These are phyloP conservation scores for Colletotrichum australisinense DNA, from an alignment of 2,329 filamentous ascomycete genomes.

Conservation along the genomic window DNA sequence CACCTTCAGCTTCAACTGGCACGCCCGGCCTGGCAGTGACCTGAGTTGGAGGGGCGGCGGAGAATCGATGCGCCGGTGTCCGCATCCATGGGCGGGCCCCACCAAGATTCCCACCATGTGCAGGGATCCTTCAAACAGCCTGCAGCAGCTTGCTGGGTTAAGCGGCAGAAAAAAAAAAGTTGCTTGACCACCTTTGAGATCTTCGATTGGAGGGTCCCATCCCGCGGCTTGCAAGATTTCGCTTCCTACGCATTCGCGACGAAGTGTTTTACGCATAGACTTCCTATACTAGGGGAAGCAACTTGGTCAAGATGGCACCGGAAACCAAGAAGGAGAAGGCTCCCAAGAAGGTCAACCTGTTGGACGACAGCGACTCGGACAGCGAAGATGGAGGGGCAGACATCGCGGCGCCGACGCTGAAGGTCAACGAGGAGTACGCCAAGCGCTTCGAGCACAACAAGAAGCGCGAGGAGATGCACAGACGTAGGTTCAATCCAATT, in stretches of 20 bases:
- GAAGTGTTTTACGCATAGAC: neutral
- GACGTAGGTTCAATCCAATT: constrained; percentile 58
- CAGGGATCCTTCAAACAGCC: constrained; percentile 14
- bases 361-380: constrained; percentile 67
- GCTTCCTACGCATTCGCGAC: neutral
- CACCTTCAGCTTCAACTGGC: constrained; percentile 4
- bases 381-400: constrained; percentile 54
- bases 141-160: constrained; percentile 5
- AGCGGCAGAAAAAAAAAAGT: constrained; percentile 37
- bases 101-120: constrained; percentile 33
- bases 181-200: constrained; percentile 29
- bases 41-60: constrained; percentile 15
- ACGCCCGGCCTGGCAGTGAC: no score
- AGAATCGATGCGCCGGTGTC: constrained; percentile 26
- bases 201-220: neutral
- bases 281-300: neutral
- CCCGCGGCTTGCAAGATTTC: constrained; percentile 1
- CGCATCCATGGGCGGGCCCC: constrained; percentile 23
- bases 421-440: constrained; percentile 92
- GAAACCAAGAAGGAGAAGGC: constrained; percentile 26
- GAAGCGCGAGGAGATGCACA: constrained; percentile 88
- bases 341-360: constrained; percentile 59
- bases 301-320: constrained; percentile 17
- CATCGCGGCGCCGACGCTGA: constrained; percentile 62
- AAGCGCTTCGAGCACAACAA: constrained; percentile 96